Percentiles rank a stretch among this genome's conserved stretches.
Evolutionary conservation across 2,329 filamentous ascomycete genomes (phyloP).

Genomic region (Didymella glomerata): DNA sequence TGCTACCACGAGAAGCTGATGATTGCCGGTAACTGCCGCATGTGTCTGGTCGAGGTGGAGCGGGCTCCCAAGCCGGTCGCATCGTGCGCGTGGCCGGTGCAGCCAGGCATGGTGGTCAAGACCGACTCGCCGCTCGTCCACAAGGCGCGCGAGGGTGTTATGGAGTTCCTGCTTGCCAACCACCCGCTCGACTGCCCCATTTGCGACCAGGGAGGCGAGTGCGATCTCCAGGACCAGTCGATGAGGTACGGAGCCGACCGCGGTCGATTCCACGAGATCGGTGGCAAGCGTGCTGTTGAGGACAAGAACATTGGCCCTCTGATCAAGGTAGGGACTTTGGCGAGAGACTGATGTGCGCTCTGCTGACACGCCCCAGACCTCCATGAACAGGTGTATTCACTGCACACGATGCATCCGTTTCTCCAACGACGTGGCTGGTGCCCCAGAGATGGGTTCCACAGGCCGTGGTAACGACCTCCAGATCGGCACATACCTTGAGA

Average conservation of each 20-base stretch:
- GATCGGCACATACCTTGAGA: constrained; percentile 97
- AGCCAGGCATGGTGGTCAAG: constrained; percentile 99
- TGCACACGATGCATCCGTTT: constrained; percentile 98
- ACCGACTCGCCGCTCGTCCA: constrained; percentile 95
- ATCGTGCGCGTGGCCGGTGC: constrained; percentile 98
- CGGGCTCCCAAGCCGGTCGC: constrained; percentile 95
- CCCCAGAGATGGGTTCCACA: constrained; percentile 91
- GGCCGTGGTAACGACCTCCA: constrained; percentile 97
- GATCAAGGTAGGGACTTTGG: constrained; percentile 69
- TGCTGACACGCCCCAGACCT: constrained; percentile 67
- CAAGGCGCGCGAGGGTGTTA: constrained; percentile 97
- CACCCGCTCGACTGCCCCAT: constrained; percentile 96
- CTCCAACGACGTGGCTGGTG: constrained; percentile 95
- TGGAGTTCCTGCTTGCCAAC: constrained; percentile 98
- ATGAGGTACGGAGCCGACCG: constrained; percentile 98
- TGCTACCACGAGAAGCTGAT: constrained; percentile 99
- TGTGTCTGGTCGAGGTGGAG: constrained; percentile 99
- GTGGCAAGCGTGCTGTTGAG: constrained; percentile 96
- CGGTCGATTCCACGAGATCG: constrained; percentile 94
- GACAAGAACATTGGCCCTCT: constrained; percentile 99
- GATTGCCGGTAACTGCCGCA: constrained; percentile 99
- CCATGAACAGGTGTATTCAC: constrained; percentile 99
- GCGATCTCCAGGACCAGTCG: constrained; percentile 98
- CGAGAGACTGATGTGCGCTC: background rate
- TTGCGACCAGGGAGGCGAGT: constrained; percentile 98